These are phyloP conservation scores for Blastocrithidia nonstop DNA, from an alignment of 208 protist genomes.

Conservation along the genomic window DNA sequence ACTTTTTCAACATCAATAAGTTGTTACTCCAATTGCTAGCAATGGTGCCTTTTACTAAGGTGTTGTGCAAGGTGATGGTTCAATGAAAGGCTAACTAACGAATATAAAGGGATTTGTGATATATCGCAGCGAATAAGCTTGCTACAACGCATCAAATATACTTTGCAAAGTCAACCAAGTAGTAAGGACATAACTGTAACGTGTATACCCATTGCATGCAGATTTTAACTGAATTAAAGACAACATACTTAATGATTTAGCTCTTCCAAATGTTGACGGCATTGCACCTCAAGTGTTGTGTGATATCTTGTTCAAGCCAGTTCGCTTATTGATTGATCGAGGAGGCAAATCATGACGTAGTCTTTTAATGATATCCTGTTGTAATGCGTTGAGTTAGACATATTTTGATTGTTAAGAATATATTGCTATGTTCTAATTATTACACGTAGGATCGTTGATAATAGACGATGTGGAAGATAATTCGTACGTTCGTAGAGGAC, in stretches of 20 bases:
- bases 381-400: conserved; percentile 21
- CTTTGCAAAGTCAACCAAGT: conserved; percentile 21
- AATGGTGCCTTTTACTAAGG: conserved; percentile 40
- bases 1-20: conserved; percentile 28
- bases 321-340: conserved; percentile 38
- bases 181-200: conserved; percentile 10
- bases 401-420: conserved; percentile 41
- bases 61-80: conserved; percentile 13
- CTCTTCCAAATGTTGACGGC: conserved; percentile 1
- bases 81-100: conserved; percentile 6
- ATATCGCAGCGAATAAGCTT: conserved; percentile 9
- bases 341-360: conserved; percentile 53
- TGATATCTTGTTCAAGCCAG: conserved; percentile 25
- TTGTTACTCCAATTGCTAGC: conserved; percentile 17
- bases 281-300: conserved; percentile 16
- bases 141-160: conserved; percentile 10
- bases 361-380: conserved; percentile 29
- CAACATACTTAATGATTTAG: conserved; percentile 27
- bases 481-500: conserved; percentile 40
- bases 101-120: conserved; percentile 23
- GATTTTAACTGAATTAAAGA: conserved; percentile 16
- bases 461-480: conserved; percentile 69
- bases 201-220: conserved; percentile 22
- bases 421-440: conserved; percentile 37
- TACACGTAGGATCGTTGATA: conserved; percentile 56